phyloP scores from a whole-genome alignment of 2,329 filamentous ascomycete species.

The Atkinsonella hypoxylon region DNA sequence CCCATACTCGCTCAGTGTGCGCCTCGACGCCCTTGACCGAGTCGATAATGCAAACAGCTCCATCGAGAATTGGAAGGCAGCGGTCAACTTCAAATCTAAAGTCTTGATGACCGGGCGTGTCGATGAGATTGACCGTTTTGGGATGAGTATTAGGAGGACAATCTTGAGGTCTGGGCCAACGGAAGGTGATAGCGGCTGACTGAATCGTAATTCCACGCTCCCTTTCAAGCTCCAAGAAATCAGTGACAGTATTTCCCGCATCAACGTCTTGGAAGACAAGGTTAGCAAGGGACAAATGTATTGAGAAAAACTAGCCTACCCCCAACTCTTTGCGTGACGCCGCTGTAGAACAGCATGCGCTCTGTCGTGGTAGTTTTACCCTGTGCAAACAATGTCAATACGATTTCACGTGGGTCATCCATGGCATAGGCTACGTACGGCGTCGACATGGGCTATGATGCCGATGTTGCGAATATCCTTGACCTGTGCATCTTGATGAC shows the following conservation, averaged over 20 bases:
- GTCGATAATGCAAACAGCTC: conserved; percentile 85
- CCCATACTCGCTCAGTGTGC: conserved; percentile 94
- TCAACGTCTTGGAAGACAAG: conserved; percentile 57
- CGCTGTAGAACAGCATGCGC: conserved; percentile 96
- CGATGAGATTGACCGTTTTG: conserved; percentile 81
- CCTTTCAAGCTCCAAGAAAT: conserved; percentile 88
- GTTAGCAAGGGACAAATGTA: no score
- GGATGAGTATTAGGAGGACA: conserved; percentile 26
- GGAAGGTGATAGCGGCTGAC: conserved; percentile 89
- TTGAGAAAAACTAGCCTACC: conserved; percentile 26
- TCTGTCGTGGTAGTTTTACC: conserved; percentile 98
- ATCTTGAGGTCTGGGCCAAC: conserved; percentile 60
- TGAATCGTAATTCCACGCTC: conserved; percentile 94
- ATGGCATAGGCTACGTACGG: conserved; percentile 32
- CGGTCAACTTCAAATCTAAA: conserved; percentile 95
- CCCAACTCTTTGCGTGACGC: conserved; percentile 76
- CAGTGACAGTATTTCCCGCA: conserved; percentile 90
- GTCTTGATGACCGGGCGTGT: conserved; percentile 93
- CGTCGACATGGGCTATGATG: conserved; percentile 98
- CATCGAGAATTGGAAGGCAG: conserved; percentile 77
- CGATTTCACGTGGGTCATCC: not conserved
- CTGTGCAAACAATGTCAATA: conserved; percentile 21
- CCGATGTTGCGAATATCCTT: conserved; percentile 79
- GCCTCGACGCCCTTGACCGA: conserved; percentile 91
- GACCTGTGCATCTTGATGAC: conserved; percentile 16